Evolutionary conservation across 306 rosid genomes (phyloP).

Genomic region (Inga laurina): DNA sequence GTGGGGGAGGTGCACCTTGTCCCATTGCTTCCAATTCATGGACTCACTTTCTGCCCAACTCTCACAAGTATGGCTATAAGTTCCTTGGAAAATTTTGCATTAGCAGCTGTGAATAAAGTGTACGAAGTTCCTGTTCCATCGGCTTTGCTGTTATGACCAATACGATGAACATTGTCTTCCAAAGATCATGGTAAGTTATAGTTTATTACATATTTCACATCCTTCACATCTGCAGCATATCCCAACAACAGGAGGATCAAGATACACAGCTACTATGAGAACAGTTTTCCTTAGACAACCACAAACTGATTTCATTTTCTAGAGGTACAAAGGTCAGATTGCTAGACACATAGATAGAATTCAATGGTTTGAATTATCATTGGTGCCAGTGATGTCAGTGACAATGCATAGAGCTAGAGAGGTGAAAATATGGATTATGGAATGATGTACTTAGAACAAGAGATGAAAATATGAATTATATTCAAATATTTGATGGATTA

Average conservation of each 20-base stretch:
- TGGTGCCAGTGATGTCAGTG: too few relatives aligned
- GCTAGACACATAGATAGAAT: background rate
- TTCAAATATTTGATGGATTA: too few relatives aligned
- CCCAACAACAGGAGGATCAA: background rate
- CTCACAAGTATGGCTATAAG: constrained; percentile 59
- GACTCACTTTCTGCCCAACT: constrained; percentile 63
- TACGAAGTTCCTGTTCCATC: constrained; percentile 69
- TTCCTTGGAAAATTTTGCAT: constrained; percentile 65
- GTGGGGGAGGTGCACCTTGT: constrained; percentile 67
- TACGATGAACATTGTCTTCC: constrained; percentile 66
- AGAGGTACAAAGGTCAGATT: background rate
- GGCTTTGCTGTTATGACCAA: constrained; percentile 65
- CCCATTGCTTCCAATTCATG: constrained; percentile 69
- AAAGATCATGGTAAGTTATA: constrained; percentile 70
- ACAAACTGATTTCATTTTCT: background rate
- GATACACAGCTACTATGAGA: background rate
- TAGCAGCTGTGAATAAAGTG: constrained; percentile 63
- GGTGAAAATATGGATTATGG: too few relatives aligned
- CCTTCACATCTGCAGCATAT: background rate
- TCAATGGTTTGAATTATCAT: background rate
- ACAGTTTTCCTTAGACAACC: background rate
- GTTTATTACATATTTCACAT: constrained; percentile 58
- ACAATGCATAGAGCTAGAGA: too few relatives aligned
- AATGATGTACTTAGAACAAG: too few relatives aligned
- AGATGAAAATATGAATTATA: too few relatives aligned